Conservation (phyloP, 768 basidiomycete species). For the Melanogaster broomeanus region DNA sequence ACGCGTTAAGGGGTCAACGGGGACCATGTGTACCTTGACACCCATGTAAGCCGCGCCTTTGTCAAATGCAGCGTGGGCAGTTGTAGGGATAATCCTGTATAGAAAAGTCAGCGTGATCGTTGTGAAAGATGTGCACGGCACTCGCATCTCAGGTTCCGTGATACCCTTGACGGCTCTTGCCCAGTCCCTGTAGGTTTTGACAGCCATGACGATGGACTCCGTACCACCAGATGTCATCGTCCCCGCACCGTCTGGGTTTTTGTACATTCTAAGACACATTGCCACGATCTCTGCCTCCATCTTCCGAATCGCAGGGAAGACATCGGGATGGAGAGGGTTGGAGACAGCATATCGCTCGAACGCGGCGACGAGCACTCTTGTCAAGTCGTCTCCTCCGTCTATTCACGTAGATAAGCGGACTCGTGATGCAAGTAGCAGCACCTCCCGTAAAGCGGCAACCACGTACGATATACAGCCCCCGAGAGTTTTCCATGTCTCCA, state of each 20-base stretch:
- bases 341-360: slow-evolving; percentile 82
- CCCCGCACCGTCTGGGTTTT: slow-evolving; percentile 83
- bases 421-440: neutral
- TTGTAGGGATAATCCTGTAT: slow-evolving; percentile 74
- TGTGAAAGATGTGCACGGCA: neutral
- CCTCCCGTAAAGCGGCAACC: neutral
- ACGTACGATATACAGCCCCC: slow-evolving; percentile 84
- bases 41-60: slow-evolving; percentile 88
- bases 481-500: slow-evolving; percentile 78
- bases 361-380: slow-evolving; percentile 76
- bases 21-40: slow-evolving; percentile 87
- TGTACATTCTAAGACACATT: slow-evolving; percentile 85
- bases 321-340: slow-evolving; percentile 90
- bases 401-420: neutral
- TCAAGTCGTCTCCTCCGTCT: slow-evolving; percentile 86
- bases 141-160: slow-evolving; percentile 89
- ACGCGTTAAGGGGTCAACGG: slow-evolving; percentile 75
- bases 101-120: neutral
- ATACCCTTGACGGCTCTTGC: slow-evolving; percentile 84
- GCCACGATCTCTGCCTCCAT: slow-evolving; percentile 97
- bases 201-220: slow-evolving; percentile 93
- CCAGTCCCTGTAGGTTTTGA: slow-evolving; percentile 95
- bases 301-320: slow-evolving; percentile 90
- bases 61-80: slow-evolving; percentile 94
- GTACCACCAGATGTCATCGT: slow-evolving; percentile 96